Conservation (phyloP, 164 flowering plant genomes). For the Vitis amurensis region DNA sequence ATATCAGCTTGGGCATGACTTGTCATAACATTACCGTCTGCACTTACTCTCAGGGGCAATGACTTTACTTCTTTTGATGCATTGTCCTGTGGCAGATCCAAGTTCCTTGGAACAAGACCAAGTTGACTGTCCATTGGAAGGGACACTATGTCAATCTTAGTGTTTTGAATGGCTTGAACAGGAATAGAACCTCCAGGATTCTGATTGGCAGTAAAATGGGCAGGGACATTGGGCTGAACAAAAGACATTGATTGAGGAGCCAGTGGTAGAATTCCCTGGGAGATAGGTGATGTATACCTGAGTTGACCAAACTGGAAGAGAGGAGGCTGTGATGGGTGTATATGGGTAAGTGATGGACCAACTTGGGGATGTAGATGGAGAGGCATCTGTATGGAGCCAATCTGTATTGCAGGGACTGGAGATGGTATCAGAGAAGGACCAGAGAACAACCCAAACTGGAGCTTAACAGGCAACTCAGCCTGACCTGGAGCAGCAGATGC, state of each 20-base stretch:
- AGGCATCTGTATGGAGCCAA: slow-evolving; percentile 99
- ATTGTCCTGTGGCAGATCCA: slow-evolving; percentile 30
- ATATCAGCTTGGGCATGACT: slow-evolving; percentile 20
- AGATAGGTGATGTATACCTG: slow-evolving; percentile 66
- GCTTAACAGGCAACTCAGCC: slow-evolving; percentile 62
- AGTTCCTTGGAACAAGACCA: slow-evolving; percentile 22
- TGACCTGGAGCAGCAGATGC: slow-evolving; percentile 43
- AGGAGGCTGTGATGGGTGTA: slow-evolving; percentile 75
- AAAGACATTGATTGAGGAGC: slow-evolving; percentile 66
- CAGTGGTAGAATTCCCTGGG: slow-evolving; percentile 77
- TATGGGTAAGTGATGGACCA: slow-evolving; percentile 64
- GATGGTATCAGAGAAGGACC: slow-evolving; percentile 92
- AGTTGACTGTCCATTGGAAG: slow-evolving; percentile 30
- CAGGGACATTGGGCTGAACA: slow-evolving; percentile 58
- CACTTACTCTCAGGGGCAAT: slow-evolving; percentile 22
- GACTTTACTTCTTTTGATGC: slow-evolving; percentile 16
- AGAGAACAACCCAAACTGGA: slow-evolving; percentile 92
- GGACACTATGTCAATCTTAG: slow-evolving; percentile 29
- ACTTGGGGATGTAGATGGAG: slow-evolving; percentile 81
- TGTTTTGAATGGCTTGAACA: slow-evolving; percentile 34
- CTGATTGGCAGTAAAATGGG: slow-evolving; percentile 48
- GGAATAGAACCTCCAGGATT: slow-evolving; percentile 34
- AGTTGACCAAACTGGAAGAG: slow-evolving; percentile 96
- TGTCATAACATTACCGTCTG: slow-evolving; percentile 16
- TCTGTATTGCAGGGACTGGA: slow-evolving; percentile 94